Percentiles rank a stretch among this genome's conserved stretches.
Evolutionary conservation across 1,139 yeast genomes (phyloP).

Genomic region (Schizosaccharomyces versatilis): DNA sequence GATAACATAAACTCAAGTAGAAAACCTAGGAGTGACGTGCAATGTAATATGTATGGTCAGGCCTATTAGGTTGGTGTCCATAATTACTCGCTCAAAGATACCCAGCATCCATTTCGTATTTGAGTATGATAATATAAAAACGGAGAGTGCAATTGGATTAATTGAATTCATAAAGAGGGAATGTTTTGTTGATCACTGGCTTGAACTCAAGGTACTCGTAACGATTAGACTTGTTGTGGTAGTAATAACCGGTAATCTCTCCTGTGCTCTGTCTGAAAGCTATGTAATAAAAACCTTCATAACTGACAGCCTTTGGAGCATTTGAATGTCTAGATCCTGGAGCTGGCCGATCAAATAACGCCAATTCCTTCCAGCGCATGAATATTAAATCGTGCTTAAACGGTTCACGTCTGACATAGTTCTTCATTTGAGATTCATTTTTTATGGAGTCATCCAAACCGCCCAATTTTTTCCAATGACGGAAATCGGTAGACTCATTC

Average conservation of each 20-base stretch:
- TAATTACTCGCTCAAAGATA: too few species aligned
- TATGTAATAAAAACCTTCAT: constrained; percentile 78
- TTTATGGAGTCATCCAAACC: constrained; percentile 27
- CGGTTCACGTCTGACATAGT: constrained; percentile 1
- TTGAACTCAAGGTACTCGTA: neutral
- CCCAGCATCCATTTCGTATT: too few species aligned
- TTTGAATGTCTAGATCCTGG: neutral
- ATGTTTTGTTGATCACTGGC: neutral
- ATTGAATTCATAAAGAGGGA: neutral
- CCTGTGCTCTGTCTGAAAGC: constrained; percentile 64
- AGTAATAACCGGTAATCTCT: constrained; percentile 54
- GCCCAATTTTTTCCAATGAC: constrained; percentile 69
- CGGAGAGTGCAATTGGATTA: neutral
- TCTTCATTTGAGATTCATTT: constrained; percentile 13
- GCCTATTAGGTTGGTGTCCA: too few species aligned
- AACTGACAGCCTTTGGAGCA: constrained; percentile 44
- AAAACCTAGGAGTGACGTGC: too few species aligned
- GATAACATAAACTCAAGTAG: too few species aligned
- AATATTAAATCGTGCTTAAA: constrained; percentile 31
- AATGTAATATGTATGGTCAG: too few species aligned
- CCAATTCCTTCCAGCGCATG: constrained; percentile 82
- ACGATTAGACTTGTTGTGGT: constrained; percentile 20
- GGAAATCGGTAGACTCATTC: constrained; percentile 43
- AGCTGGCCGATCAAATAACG: constrained; percentile 5
- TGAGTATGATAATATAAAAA: too few species aligned